Conservation (phyloP, 2,329 filamentous ascomycete genomes). For the Phialophora expanda region DNA sequence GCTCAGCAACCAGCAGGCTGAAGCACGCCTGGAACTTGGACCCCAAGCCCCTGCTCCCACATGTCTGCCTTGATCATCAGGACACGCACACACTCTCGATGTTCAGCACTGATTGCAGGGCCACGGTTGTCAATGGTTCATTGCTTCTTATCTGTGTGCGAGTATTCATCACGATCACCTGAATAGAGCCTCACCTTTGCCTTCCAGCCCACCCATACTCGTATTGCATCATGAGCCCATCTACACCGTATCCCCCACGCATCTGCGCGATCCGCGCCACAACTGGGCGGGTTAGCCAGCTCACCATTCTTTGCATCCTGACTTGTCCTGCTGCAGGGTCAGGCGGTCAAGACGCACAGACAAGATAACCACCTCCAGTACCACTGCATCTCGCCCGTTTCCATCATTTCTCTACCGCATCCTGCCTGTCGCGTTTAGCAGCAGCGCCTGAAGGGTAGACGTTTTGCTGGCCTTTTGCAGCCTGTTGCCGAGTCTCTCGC, state of each 20-base stretch:
- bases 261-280: not conserved
- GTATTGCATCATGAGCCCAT: not conserved
- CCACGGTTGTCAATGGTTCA: not conserved
- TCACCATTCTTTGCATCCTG: not conserved
- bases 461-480: not conserved
- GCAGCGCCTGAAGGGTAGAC: not conserved
- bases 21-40: conserved; percentile 5
- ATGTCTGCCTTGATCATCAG: not conserved
- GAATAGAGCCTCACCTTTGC: not conserved
- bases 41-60: not conserved
- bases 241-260: conserved; percentile 10
- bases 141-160: not conserved
- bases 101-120: not conserved
- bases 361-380: conserved; percentile 2
- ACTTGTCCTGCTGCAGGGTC: conserved; percentile 7
- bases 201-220: not conserved
- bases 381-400: conserved; percentile 2
- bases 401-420: not conserved
- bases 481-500: not conserved
- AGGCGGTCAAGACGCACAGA: conserved; percentile 14
- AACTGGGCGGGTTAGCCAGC: not conserved
- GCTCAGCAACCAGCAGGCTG: conserved; percentile 15
- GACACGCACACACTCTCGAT: not conserved
- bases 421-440: not conserved
- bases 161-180: not conserved